phyloP scores from a whole-genome alignment of 768 basidiomycete species.

The Pluteus cervinus region DNA sequence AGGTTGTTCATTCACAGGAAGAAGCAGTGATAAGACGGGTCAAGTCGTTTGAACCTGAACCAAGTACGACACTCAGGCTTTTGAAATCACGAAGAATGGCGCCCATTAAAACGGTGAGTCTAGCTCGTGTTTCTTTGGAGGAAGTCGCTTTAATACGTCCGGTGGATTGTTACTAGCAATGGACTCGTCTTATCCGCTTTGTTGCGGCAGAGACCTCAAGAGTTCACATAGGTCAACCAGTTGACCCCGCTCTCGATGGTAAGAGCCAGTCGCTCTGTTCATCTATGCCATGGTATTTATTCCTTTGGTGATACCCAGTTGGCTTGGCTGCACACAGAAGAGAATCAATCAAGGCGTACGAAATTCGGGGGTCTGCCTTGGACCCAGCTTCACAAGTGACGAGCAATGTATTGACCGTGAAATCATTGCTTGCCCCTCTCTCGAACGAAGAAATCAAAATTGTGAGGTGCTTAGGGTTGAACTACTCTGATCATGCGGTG shows the following conservation, averaged over 20 bases:
- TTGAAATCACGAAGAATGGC: conserved; percentile 34
- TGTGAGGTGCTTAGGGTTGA: conserved; percentile 74
- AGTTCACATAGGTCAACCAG: conserved; percentile 74
- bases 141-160: too few relatives aligned
- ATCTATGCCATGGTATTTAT: neutral
- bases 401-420: conserved; percentile 59
- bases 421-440: conserved; percentile 64
- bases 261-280: conserved; percentile 8
- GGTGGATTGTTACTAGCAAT: conserved; percentile 46
- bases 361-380: conserved; percentile 66
- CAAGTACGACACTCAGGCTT: too few relatives aligned
- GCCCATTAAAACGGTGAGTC: conserved; percentile 50
- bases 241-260: conserved; percentile 65
- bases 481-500: conserved; percentile 82
- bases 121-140: neutral
- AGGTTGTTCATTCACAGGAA: too few relatives aligned
- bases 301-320: conserved; percentile 34
- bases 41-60: too few relatives aligned
- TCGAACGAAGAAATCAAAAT: conserved; percentile 59
- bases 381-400: conserved; percentile 64
- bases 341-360: conserved; percentile 56
- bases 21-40: too few relatives aligned
- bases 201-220: conserved; percentile 67
- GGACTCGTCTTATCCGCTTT: conserved; percentile 81
- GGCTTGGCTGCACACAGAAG: conserved; percentile 48